Base-by-base conservation (phyloP, 164 flowering plant species). In the Sextonia rubra region DNA sequence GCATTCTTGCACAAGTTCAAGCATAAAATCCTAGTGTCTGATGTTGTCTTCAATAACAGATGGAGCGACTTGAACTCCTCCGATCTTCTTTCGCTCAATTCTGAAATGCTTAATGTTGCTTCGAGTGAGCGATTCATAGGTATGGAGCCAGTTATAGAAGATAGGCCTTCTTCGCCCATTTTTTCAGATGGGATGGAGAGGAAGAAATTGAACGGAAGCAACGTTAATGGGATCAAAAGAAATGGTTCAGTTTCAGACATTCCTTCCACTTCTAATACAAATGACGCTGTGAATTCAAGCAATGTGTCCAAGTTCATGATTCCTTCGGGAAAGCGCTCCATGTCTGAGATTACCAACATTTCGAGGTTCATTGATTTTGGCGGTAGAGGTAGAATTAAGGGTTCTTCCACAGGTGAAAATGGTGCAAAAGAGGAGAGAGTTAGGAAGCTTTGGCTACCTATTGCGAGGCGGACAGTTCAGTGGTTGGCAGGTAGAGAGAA, bases 1-100 rank as follows among this genome's bases (percentile, higher is more conserved):
- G 74, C 70, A 2, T 20, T 60, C 55, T 63, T 88, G 69, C 88
- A 91, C 44, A 88, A 78, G 64, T 80, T 83, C 78, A 91, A 90
- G 29, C 97, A 91, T 79, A 82, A 70, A 85, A 87, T 90, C 14
- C 47, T 85, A 23, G 78, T 88, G 0, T 88, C 97, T 0, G 97
- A 89, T 71, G 84, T 86, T 3, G 82, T 84, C 0, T 81, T 81
- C 65, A 88, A 83, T 86, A 86, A 80, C 69, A 69, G 98, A 24
- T 93, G 98, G 97, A 93, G 98, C 85, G 86, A 77, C 69, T 84
- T 87, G 20, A 88, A 81, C 55, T 90, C 95, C 20, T 85, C 98
- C 12, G 98, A 93, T 75, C 61, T 93, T 22, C 77, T 88, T 83
- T 79, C 80, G 8, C 72, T 93, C 77, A 91, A 83, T 29, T 85